Evolutionary conservation across 2,329 filamentous ascomycete genomes (phyloP).

Genomic region (Penicillium brasilianum): DNA sequence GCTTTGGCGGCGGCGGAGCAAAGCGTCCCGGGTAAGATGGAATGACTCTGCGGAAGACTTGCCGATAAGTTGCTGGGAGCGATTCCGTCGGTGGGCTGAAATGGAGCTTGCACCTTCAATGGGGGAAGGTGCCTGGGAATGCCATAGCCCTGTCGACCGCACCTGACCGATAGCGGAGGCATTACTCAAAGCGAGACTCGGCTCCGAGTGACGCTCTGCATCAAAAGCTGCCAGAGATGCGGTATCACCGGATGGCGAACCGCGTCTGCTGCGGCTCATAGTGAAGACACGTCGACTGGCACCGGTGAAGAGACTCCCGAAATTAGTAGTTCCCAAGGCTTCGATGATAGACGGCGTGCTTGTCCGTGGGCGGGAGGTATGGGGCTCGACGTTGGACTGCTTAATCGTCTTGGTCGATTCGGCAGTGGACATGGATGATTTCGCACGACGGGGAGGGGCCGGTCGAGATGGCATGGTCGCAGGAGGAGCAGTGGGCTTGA

Average conservation of each 20-base stretch:
- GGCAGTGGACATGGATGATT: slow-evolving; percentile 52
- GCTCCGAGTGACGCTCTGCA: slow-evolving; percentile 45
- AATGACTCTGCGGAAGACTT: slow-evolving; percentile 43
- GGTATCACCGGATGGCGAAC: slow-evolving; percentile 42
- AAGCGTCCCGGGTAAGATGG: slow-evolving; percentile 41
- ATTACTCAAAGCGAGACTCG: slow-evolving; percentile 51
- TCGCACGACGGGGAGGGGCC: slow-evolving; percentile 44
- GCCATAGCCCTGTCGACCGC: slow-evolving; percentile 44
- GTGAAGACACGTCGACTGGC: slow-evolving; percentile 45
- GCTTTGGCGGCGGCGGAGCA: slow-evolving; percentile 39
- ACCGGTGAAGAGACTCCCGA: slow-evolving; percentile 48
- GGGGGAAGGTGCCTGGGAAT: slow-evolving; percentile 31
- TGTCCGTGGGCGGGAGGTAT: slow-evolving; percentile 31
- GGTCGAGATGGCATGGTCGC: slow-evolving; percentile 42
- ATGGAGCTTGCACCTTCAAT: slow-evolving; percentile 16
- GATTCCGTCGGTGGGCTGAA: slow-evolving; percentile 42
- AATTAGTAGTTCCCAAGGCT: slow-evolving; percentile 37
- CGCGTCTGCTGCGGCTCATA: slow-evolving; percentile 43
- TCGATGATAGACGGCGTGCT: slow-evolving; percentile 38
- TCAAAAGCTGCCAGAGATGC: slow-evolving; percentile 40
- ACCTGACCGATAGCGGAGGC: slow-evolving; percentile 52
- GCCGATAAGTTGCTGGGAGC: slow-evolving; percentile 43
- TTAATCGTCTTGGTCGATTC: slow-evolving; percentile 54
- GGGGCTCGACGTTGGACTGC: slow-evolving; percentile 37
- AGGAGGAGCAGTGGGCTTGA: slow-evolving; percentile 25